phyloP scores from a whole-genome alignment of 129 eudicot genomes.

The Centrapalus pauciflorus region DNA sequence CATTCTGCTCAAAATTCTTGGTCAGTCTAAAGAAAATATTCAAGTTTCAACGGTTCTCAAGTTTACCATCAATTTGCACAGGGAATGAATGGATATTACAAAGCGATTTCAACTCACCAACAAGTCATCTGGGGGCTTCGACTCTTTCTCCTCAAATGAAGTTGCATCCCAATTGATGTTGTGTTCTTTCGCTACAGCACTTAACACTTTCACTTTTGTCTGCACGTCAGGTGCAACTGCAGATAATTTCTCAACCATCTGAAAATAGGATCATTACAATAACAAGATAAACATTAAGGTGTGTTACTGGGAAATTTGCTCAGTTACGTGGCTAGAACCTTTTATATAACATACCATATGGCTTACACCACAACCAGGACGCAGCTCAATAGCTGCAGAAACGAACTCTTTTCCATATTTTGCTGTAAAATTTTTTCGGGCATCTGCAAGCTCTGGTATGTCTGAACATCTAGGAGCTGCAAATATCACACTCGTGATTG shows the following conservation, averaged over 20 bases:
- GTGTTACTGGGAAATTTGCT: background rate
- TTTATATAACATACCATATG: slow-evolving; percentile 61
- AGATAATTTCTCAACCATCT: slow-evolving; percentile 94
- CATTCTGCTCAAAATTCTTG: slow-evolving; percentile 42
- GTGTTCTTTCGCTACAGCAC: slow-evolving; percentile 74
- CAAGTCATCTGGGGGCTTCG: slow-evolving; percentile 49
- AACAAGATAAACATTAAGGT: background rate
- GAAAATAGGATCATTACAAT: slow-evolving; percentile 19
- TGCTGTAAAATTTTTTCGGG: slow-evolving; percentile 57
- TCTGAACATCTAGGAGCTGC: slow-evolving; percentile 95
- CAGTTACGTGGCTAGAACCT: background rate
- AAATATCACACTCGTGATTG: slow-evolving; percentile 77
- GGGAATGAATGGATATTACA: background rate
- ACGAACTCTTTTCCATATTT: slow-evolving; percentile 91
- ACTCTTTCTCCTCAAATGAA: slow-evolving; percentile 54
- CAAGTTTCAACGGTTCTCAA: background rate
- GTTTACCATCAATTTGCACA: background rate
- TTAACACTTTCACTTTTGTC: slow-evolving; percentile 60
- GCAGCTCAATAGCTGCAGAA: slow-evolving; percentile 68
- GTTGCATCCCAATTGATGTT: slow-evolving; percentile 72
- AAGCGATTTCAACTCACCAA: slow-evolving; percentile 46
- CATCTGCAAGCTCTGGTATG: slow-evolving; percentile 72
- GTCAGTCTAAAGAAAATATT: slow-evolving; percentile 11
- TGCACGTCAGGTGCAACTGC: slow-evolving; percentile 76
- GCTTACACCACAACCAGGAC: slow-evolving; percentile 82